phyloP scores from a whole-genome alignment of 352 stramenopile species.

The Phytopythium sindhum region DNA sequence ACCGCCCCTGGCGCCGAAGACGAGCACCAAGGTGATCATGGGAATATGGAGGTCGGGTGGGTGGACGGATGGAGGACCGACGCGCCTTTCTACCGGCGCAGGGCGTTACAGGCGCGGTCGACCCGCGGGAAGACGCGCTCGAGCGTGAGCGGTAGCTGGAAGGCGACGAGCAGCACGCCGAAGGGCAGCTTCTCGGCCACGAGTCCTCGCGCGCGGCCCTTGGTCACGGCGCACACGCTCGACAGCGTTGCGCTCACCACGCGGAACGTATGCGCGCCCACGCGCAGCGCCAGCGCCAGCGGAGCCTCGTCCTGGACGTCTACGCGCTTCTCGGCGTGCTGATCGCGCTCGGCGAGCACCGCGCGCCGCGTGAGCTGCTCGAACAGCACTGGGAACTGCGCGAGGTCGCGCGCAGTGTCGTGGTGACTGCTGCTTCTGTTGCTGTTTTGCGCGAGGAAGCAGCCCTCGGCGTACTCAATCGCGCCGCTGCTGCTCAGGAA shows the following conservation, averaged over 20 bases:
- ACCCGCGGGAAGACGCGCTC: conserved; percentile 31
- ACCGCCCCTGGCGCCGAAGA: neutral
- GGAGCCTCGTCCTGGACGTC: neutral
- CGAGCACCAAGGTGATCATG: neutral
- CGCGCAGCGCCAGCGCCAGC: conserved; percentile 24
- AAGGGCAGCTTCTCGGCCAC: conserved; percentile 51
- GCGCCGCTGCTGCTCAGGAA: conserved; percentile 31
- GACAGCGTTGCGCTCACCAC: conserved; percentile 45
- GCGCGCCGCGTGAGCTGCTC: conserved; percentile 39
- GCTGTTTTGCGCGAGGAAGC: conserved; percentile 25
- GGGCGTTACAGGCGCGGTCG: conserved; percentile 25
- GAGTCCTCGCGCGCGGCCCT: conserved; percentile 27
- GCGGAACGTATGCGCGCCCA: conserved; percentile 31
- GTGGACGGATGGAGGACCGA: too few relatives aligned
- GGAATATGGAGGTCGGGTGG: conserved; percentile 8
- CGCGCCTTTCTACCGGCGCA: neutral
- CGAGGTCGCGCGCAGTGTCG: conserved; percentile 4
- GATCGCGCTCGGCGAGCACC: conserved; percentile 20
- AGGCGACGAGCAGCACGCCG: conserved; percentile 41
- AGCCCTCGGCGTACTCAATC: conserved; percentile 42
- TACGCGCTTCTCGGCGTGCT: neutral
- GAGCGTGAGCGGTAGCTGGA: conserved; percentile 31
- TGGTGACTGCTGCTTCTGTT: too few relatives aligned
- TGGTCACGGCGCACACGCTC: conserved; percentile 36
- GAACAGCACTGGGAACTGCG: conserved; percentile 32